Conservation (phyloP, 495 filamentous ascomycete species). For the Penicillium paradoxum region DNA sequence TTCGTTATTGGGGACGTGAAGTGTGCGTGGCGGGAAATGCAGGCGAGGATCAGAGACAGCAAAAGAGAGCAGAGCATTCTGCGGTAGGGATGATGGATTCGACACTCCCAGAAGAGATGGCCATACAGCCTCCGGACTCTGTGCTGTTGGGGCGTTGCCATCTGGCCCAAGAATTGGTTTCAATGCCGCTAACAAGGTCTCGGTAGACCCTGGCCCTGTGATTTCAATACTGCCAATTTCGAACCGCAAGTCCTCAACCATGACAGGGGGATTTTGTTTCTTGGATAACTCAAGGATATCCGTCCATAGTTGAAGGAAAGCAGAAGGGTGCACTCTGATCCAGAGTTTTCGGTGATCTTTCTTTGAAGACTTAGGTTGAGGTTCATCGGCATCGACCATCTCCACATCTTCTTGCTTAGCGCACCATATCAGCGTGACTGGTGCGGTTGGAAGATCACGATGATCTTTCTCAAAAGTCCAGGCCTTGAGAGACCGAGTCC, state of each 20-base stretch:
- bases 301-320: conserved; percentile 79
- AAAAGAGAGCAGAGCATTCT: conserved; percentile 68
- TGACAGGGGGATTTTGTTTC: conserved; percentile 63
- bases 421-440: conserved; percentile 70
- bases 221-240: conserved; percentile 94
- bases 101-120: conserved; percentile 61
- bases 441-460: conserved; percentile 59
- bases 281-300: conserved; percentile 66
- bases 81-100: conserved; percentile 71
- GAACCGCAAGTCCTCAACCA: conserved; percentile 85
- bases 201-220: conserved; percentile 76
- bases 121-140: conserved; percentile 55
- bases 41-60: conserved; percentile 74
- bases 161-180: conserved; percentile 44
- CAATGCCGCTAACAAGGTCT: conserved; percentile 69
- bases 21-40: conserved; percentile 54
- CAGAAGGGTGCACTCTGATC: conserved; percentile 80
- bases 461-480: conserved; percentile 59
- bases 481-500: conserved; percentile 62
- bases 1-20: conserved; percentile 31
- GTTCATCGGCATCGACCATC: conserved; percentile 27
- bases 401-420: conserved; percentile 32
- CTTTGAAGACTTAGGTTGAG: conserved; percentile 23
- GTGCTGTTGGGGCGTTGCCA: conserved; percentile 17
- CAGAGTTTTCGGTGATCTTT: conserved; percentile 56